phyloP scores from a whole-genome alignment of 352 stramenopile species.

The Pythium sukuiense region DNA sequence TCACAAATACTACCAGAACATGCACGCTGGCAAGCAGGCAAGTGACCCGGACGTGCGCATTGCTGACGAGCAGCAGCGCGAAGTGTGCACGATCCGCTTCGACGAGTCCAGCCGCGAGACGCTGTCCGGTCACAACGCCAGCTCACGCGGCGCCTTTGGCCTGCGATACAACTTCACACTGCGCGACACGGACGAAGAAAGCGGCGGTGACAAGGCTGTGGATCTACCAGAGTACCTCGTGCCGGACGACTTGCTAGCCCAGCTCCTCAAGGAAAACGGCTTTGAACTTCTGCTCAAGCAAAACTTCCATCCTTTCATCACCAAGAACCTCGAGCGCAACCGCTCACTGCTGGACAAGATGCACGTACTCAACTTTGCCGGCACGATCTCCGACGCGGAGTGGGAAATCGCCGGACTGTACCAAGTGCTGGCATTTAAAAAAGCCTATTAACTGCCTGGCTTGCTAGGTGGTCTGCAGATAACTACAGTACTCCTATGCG shows the following conservation, averaged over 20 bases:
- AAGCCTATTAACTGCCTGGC: constrained; percentile 40
- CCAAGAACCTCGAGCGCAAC: constrained; percentile 72
- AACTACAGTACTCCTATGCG: constrained; percentile 21
- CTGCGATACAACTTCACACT: constrained; percentile 92
- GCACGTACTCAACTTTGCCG: constrained; percentile 86
- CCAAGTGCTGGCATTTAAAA: constrained; percentile 84
- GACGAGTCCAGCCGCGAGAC: constrained; percentile 53
- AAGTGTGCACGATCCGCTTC: constrained; percentile 79
- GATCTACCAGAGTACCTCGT: constrained; percentile 92
- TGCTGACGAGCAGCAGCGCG: constrained; percentile 67
- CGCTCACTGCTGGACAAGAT: constrained; percentile 78
- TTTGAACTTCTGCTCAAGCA: constrained; percentile 81
- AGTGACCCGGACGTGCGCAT: constrained; percentile 62
- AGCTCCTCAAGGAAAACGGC: constrained; percentile 66
- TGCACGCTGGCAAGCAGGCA: constrained; percentile 38
- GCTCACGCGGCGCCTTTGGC: constrained; percentile 62
- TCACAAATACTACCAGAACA: constrained; percentile 75
- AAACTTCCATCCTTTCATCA: constrained; percentile 85
- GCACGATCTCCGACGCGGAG: constrained; percentile 81
- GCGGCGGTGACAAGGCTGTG: constrained; percentile 76
- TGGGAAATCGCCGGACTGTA: constrained; percentile 88
- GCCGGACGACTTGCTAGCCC: constrained; percentile 71
- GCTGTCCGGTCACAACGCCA: constrained; percentile 41
- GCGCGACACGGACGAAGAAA: constrained; percentile 66
- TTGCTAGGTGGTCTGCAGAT: background rate